A percentile compares a stretch with the other conserved stretches of the same genome.
These are phyloP conservation scores for Tricholoma sp. DNA, from an alignment of 768 basidiomycete species.

Conservation along the genomic window DNA sequence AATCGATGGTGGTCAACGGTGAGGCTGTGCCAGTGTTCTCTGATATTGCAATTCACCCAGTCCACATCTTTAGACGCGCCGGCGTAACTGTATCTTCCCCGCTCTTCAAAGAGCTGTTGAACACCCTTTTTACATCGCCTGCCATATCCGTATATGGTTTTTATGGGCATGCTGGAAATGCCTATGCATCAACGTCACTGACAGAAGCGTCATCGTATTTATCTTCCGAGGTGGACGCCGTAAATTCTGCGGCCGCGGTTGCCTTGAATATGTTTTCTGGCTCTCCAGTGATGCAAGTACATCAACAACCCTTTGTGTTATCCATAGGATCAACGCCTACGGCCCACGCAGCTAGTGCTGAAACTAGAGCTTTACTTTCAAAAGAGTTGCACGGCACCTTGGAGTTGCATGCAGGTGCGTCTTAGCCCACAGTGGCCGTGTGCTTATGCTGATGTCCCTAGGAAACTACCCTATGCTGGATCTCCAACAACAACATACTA, in stretches of 20 bases:
- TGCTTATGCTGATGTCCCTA: conserved; percentile 15
- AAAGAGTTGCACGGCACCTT: conserved; percentile 52
- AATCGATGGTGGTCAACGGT: conserved; percentile 76
- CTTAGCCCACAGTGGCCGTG: background rate
- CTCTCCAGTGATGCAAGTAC: conserved; percentile 24
- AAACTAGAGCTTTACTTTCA: conserved; percentile 38
- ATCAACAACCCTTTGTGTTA: conserved; percentile 55
- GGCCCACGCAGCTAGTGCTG: conserved; percentile 68
- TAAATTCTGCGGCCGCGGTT: conserved; percentile 58
- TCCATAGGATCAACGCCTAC: conserved; percentile 88
- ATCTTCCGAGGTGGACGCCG: conserved; percentile 63
- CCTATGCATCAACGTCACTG: conserved; percentile 71
- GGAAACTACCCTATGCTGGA: conserved; percentile 84
- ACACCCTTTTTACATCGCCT: conserved; percentile 45
- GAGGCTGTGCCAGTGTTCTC: conserved; percentile 18
- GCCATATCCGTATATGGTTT: conserved; percentile 71
- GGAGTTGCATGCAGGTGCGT: conserved; percentile 71
- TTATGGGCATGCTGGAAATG: conserved; percentile 74
- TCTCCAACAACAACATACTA: conserved; percentile 77
- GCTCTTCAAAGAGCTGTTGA: conserved; percentile 52
- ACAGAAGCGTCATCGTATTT: conserved; percentile 62
- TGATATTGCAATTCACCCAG: conserved; percentile 11
- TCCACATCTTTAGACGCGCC: conserved; percentile 51
- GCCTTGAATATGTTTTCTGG: conserved; percentile 43
- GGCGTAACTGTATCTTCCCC: conserved; percentile 54